Base-by-base conservation (phyloP, 2,329 filamentous ascomycete genomes). In the Fusarium anguioides region DNA sequence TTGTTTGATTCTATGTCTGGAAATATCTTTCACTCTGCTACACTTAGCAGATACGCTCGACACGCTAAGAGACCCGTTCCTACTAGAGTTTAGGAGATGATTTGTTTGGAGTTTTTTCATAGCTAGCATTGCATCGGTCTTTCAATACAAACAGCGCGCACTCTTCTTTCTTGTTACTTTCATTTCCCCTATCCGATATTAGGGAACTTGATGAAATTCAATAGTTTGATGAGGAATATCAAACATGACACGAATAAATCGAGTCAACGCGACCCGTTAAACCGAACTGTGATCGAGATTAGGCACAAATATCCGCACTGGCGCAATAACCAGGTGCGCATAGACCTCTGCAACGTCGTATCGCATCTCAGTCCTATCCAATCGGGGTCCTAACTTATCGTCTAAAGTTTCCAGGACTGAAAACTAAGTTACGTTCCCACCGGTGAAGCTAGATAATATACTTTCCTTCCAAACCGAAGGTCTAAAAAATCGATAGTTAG, bases 21-120 rank as follows among this genome's bases (percentile, higher is more conserved):
- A 1, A 64, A 64, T 3, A 12, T 64, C 6, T 39, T 64, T 6
- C 59, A 64, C n/a, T 63, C 60, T 18, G 60, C 60, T 44, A 64
- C 60, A 4, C 3, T 64, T 7, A 57, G 60, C 5, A 64, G 60
- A 59, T 64, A 64, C 7, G 37, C 50, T 18, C 31, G 29, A 8
- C 41, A 64, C 14, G 60, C 27, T 4, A 41, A 52, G 21, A 51
- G 18, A 8, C 42, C 44, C 15, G 14, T 62, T 42, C 36, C 33
- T 4, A 62, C 57, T 2, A 56, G 15, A 2, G 41, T 18, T 29
- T 62, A 39, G 17, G 6, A 18, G 9, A 17, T 3, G 12, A 8
- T 29, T n/a, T 10, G 6, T 21, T 8, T 36, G 5, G 6, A 8
- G 20, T 18, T 2, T 31, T 9, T 18, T 44, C 9, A 10, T 56